A percentile compares a stretch with the other conserved stretches of the same genome.
Conservation (phyloP, 2,329 filamentous ascomycete species). For the Ophiognomonia clavigignenti-juglandacearum region DNA sequence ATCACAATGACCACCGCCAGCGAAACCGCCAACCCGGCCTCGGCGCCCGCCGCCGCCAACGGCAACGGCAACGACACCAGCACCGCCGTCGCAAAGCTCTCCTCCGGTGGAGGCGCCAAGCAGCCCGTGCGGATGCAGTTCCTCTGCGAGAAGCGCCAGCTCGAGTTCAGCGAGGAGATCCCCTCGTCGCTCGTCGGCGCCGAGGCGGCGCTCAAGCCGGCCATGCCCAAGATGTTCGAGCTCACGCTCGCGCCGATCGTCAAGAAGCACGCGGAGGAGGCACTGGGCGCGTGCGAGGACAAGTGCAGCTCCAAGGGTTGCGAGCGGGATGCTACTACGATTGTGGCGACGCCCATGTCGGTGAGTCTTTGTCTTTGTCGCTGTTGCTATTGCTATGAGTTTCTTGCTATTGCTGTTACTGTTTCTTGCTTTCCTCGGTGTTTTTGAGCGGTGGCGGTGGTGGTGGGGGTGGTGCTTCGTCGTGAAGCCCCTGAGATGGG, state of each 20-base stretch:
- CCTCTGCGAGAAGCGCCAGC: conserved; percentile 16
- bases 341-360: conserved; percentile 16
- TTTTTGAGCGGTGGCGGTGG: too few species aligned
- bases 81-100: background rate
- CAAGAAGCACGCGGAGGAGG: conserved; percentile 13
- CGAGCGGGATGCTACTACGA: conserved; percentile 4
- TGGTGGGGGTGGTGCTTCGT: too few species aligned
- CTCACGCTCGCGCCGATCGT: conserved; percentile 12
- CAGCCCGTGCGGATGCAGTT: conserved; percentile 15
- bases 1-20: too few species aligned
- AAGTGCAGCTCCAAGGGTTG: conserved; percentile 14
- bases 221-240: conserved; percentile 15
- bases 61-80: background rate
- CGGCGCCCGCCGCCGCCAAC: background rate
- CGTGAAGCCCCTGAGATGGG: too few species aligned
- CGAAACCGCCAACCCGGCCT: too few species aligned
- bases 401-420: too few species aligned
- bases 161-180: conserved; percentile 15
- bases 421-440: too few species aligned
- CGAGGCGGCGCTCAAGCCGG: conserved; percentile 13
- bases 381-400: too few species aligned
- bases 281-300: conserved; percentile 14
- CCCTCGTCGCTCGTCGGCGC: conserved; percentile 13
- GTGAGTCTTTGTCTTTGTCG: conserved; percentile 8
- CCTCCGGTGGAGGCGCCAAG: too few species aligned